These are phyloP conservation scores for Dothiorella sarmentorum DNA, from an alignment of 2,329 filamentous ascomycete species.

Conservation along the genomic window DNA sequence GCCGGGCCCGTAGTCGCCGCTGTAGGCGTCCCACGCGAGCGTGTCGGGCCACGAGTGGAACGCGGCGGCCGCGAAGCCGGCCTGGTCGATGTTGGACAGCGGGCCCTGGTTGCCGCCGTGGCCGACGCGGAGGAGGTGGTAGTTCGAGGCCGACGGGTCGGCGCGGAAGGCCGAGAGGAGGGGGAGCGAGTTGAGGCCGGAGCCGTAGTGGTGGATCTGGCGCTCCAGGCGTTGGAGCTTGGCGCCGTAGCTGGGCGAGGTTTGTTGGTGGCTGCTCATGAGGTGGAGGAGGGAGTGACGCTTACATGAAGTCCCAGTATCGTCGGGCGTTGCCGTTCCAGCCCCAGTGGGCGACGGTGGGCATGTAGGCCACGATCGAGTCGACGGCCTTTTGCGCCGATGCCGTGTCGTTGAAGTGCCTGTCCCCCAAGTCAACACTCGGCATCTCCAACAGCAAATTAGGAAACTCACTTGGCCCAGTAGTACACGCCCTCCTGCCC, in stretches of 20 bases:
- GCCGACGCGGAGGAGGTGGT: conserved; percentile 53
- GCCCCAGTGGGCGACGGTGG: conserved; percentile 58
- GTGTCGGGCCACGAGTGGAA: conserved; percentile 59
- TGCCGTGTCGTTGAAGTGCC: conserved; percentile 48
- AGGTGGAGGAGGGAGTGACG: no score
- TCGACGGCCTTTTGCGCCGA: conserved; percentile 53
- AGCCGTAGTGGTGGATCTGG: conserved; percentile 61
- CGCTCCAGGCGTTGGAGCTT: conserved; percentile 43
- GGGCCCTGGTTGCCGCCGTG: conserved; percentile 55
- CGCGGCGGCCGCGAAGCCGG: conserved; percentile 53
- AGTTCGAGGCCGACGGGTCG: conserved; percentile 38
- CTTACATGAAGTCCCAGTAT: conserved; percentile 56
- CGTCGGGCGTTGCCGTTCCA: conserved; percentile 56
- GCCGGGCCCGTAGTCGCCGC: conserved; percentile 56
- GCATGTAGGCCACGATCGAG: conserved; percentile 56
- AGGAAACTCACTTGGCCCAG: conserved; percentile 44
- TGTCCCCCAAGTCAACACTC: not conserved
- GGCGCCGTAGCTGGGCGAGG: conserved; percentile 34
- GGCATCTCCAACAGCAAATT: not conserved
- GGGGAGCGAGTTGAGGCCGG: conserved; percentile 55
- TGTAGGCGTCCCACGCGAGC: conserved; percentile 55
- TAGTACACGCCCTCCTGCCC: conserved; percentile 61
- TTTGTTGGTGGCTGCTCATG: not conserved
- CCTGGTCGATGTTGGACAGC: conserved; percentile 53
- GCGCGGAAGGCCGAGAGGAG: conserved; percentile 52